Evolutionary conservation across 2,329 filamentous ascomycete species (phyloP).

Genomic region (Ustilaginoidea virens): DNA sequence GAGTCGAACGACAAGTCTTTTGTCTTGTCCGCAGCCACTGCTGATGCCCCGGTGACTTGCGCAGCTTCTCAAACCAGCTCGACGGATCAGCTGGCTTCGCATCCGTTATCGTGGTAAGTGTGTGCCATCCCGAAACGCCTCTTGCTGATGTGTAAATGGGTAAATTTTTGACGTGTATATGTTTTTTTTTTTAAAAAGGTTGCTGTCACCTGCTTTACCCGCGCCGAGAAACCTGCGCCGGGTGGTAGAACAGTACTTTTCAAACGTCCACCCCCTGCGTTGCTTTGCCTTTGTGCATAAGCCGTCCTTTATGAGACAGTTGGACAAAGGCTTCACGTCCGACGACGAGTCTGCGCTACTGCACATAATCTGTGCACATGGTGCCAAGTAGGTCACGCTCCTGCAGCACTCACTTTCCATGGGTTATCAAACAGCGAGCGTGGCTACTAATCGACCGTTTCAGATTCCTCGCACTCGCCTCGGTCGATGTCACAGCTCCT

Average conservation of each 20-base stretch:
- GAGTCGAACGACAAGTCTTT: constrained; percentile 1
- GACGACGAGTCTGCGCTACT: constrained; percentile 22
- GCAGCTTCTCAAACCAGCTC: background rate
- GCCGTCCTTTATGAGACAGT: constrained; percentile 21
- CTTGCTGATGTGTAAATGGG: constrained; percentile 1
- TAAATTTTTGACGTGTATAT: background rate
- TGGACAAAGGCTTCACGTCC: constrained; percentile 19
- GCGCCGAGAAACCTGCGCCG: constrained; percentile 18
- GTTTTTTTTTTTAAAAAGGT: constrained; percentile 9
- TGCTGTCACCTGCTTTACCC: constrained; percentile 18
- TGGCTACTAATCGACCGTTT: constrained; percentile 1
- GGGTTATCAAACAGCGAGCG: no score
- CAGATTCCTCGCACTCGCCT: constrained; percentile 19
- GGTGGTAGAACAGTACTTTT: constrained; percentile 22
- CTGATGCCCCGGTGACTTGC: background rate
- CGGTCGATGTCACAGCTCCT: constrained; percentile 14
- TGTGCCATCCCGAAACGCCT: background rate
- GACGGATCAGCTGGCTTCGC: constrained; percentile 1
- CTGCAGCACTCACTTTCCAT: background rate
- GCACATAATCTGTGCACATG: constrained; percentile 22
- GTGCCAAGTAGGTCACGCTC: constrained; percentile 17
- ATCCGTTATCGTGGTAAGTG: constrained; percentile 4
- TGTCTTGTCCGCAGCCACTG: background rate
- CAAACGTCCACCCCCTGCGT: constrained; percentile 23
- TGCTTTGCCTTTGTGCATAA: constrained; percentile 26